Evolutionary conservation across 208 protist genomes (phyloP), one percentile per base, ranked within the genome.

Genomic region (Trypanosoma lewisi): DNA sequence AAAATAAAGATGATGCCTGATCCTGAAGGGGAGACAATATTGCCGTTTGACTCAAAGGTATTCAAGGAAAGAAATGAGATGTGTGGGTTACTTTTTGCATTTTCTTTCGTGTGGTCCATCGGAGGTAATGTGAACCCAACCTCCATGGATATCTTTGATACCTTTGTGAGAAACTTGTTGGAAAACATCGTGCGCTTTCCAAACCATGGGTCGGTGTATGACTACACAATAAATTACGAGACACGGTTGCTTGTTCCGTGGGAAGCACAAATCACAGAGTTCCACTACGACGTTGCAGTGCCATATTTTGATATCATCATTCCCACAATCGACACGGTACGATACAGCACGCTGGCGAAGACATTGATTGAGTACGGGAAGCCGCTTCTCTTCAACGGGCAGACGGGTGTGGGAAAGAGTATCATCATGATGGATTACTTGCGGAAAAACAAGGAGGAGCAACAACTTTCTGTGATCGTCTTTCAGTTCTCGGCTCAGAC

Each of bases 261-360:
- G 94, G 82, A 89, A 33, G 55, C 71, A 23, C 39, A 83, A 27
- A 79, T 98, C 58, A 77, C 70, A 21, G 73, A 91, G 48, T 98
- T 94, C 70, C 51, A 70, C 17, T 98, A 96, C 78, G 74, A 90
- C 57, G 71, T 76, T 0, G 68, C 75, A 11, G 78, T 82, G 37
- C 95, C 97, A 7, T 99, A 96, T 84, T 99, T 98, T 77, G 79
- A 98, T 68, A 95, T 99, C 28, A 82, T 98, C 49, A 96, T 99
- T 11, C 96, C 97, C 3, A 99, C 98, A 7, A 78, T 98, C 14
- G 98, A 99, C 77, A 98, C 97, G 21, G 91, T 98, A 48, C 90
- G 97, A 30, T 97, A 96, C 73, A 91, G 89, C 56, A 95, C 83
- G 36, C 55, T 99, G n/a, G 74, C 97, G 8, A 80, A 90, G 76